Evolutionary conservation across 129 eudicot genomes (phyloP).

Genomic region (Centaurea solstitialis): DNA sequence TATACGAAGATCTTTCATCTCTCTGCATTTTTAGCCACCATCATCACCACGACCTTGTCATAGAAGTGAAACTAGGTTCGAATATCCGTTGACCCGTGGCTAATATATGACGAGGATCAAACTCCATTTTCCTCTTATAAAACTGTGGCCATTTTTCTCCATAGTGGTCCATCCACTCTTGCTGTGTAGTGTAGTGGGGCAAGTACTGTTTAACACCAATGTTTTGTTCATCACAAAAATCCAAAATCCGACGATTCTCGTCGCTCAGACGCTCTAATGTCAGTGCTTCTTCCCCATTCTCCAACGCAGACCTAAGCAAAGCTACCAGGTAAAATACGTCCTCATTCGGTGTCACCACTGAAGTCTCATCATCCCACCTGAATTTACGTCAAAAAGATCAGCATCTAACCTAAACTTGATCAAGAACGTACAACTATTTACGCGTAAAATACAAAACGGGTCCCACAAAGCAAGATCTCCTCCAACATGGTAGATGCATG

Average conservation of each 20-base stretch:
- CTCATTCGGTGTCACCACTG: slow-evolving; percentile 76
- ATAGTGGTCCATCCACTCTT: slow-evolving; percentile 74
- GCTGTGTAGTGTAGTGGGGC: slow-evolving; percentile 71
- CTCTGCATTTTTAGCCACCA: background rate
- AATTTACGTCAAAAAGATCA: background rate
- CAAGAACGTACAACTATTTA: background rate
- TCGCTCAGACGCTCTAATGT: slow-evolving; percentile 50
- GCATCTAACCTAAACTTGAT: background rate
- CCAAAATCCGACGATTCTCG: slow-evolving; percentile 57
- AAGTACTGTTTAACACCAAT: slow-evolving; percentile 64
- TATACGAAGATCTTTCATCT: slow-evolving; percentile 7
- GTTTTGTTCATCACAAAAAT: slow-evolving; percentile 54
- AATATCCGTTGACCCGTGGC: slow-evolving; percentile 79
- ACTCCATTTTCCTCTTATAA: slow-evolving; percentile 53
- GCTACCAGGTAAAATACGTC: slow-evolving; percentile 86
- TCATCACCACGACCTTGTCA: slow-evolving; percentile 34
- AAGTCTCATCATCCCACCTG: slow-evolving; percentile 74
- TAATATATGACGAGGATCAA: slow-evolving; percentile 72
- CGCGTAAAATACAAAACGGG: slow-evolving; percentile 18
- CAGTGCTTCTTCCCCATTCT: slow-evolving; percentile 56
- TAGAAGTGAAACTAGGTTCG: slow-evolving; percentile 42
- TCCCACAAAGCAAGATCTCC: slow-evolving; percentile 38
- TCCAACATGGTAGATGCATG: slow-evolving; percentile 35
- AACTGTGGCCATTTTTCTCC: slow-evolving; percentile 72
- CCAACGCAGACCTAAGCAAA: slow-evolving; percentile 75